These are phyloP conservation scores for Parasarocladium wereldwijsianum DNA, from an alignment of 2,329 filamentous ascomycete species.

Conservation along the genomic window DNA sequence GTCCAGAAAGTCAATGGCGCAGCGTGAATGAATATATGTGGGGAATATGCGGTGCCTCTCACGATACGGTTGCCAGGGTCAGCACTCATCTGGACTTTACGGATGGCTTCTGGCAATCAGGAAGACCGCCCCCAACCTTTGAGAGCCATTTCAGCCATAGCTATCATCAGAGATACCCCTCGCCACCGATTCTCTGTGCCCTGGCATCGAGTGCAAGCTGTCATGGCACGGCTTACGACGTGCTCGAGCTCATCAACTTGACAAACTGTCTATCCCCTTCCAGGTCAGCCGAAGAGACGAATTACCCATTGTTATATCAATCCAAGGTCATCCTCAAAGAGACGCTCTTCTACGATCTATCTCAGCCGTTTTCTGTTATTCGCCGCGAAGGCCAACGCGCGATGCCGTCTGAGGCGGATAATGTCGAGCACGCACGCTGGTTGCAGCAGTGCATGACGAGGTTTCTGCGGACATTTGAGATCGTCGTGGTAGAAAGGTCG, in stretches of 20 bases:
- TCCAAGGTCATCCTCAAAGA: conserved; percentile 42
- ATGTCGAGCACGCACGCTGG: conserved; percentile 29
- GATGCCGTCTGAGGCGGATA: conserved; percentile 26
- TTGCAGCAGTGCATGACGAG: conserved; percentile 34
- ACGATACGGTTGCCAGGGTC: conserved; percentile 25
- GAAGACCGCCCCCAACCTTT: too few relatives aligned
- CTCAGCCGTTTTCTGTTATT: conserved; percentile 30
- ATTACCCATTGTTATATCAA: conserved; percentile 34
- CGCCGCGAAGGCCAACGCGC: conserved; percentile 15
- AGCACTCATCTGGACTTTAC: conserved; percentile 34
- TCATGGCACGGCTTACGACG: conserved; percentile 30
- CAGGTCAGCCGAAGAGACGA: conserved; percentile 31
- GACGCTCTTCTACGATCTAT: conserved; percentile 36
- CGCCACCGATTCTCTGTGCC: conserved; percentile 34
- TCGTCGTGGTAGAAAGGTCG: conserved; percentile 22
- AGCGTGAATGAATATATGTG: conserved; percentile 38
- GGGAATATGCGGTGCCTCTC: conserved; percentile 25
- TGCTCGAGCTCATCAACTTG: conserved; percentile 36
- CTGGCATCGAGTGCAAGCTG: conserved; percentile 38
- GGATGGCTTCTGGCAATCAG: conserved; percentile 44
- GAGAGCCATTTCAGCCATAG: too few relatives aligned
- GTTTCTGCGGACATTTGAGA: conserved; percentile 39
- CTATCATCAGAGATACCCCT: too few relatives aligned
- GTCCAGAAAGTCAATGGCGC: conserved; percentile 31
- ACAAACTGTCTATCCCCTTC: conserved; percentile 33